Evolutionary conservation across 1,284 basidiomycete species (phyloP).

Genomic region (Cystobasidiaceae sp.): DNA sequence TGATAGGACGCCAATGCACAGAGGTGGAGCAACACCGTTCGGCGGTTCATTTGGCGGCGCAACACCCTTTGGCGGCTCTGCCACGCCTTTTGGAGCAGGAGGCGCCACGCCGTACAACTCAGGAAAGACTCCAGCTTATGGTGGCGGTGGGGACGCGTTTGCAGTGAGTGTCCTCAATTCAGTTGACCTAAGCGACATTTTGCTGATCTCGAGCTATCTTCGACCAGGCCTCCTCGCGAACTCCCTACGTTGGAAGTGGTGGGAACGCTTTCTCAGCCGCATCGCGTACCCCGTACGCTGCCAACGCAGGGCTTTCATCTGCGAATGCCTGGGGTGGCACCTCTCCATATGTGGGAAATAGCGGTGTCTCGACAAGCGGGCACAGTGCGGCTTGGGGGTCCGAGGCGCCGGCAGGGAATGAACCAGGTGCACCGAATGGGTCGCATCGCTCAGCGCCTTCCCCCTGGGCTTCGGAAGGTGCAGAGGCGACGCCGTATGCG

Average conservation of each 20-base stretch:
- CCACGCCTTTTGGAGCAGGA: too few species aligned
- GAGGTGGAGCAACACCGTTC: conserved; percentile 13
- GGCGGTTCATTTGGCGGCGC: conserved; percentile 24
- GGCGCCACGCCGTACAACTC: conserved; percentile 36
- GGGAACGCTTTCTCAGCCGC: conserved; percentile 31
- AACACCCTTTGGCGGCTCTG: conserved; percentile 17
- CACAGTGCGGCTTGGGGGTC: conserved; percentile 17
- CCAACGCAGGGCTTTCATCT: conserved; percentile 42
- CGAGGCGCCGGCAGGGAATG: not conserved
- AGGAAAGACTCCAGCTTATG: conserved; percentile 42
- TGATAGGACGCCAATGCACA: conserved; percentile 27
- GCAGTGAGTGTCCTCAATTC: conserved; percentile 25
- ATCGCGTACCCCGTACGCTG: conserved; percentile 58
- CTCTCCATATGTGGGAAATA: not conserved
- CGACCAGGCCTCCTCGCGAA: conserved; percentile 29
- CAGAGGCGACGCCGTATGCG: conserved; percentile 38
- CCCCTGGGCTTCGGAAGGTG: conserved; percentile 20
- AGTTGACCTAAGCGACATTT: conserved; percentile 10
- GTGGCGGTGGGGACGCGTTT: conserved; percentile 47
- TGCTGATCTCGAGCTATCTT: conserved; percentile 8
- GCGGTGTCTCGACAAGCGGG: not conserved
- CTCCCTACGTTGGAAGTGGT: conserved; percentile 32
- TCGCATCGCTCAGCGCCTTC: conserved; percentile 2
- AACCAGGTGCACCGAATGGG: not conserved
- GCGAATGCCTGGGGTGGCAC: conserved; percentile 26